These are phyloP conservation scores for Fragilaria crotonensis DNA, from an alignment of 108 stramenopile genomes.

Conservation along the genomic window DNA sequence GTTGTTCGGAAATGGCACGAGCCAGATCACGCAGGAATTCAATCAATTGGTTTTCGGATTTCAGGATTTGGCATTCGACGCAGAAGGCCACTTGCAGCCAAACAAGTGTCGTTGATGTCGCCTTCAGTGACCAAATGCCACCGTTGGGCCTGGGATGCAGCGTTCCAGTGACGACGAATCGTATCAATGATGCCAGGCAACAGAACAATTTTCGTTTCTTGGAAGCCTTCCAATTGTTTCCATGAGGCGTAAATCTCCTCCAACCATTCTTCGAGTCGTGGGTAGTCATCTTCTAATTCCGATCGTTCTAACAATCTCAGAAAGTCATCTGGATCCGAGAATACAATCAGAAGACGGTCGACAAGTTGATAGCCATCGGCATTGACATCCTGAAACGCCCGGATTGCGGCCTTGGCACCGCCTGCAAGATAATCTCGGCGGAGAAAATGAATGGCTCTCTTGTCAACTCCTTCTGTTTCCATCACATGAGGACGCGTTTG, in stretches of 20 bases:
- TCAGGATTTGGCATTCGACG: slow-evolving; percentile 42
- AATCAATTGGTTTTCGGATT: slow-evolving; percentile 18
- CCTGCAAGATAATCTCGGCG: slow-evolving; percentile 43
- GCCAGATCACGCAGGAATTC: slow-evolving; percentile 27
- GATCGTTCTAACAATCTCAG: slow-evolving; percentile 27
- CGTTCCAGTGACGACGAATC: not conserved
- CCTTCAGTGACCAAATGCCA: slow-evolving; percentile 10
- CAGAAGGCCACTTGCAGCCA: slow-evolving; percentile 47
- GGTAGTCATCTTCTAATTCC: slow-evolving; percentile 2
- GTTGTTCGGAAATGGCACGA: slow-evolving; percentile 23
- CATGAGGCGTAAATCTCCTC: slow-evolving; percentile 16
- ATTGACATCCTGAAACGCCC: slow-evolving; percentile 14
- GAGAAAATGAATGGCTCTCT: slow-evolving; percentile 33
- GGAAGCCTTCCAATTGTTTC: slow-evolving; percentile 16
- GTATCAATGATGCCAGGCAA: slow-evolving; percentile 18
- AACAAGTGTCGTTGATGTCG: slow-evolving; percentile 40
- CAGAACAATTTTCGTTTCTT: slow-evolving; percentile 17
- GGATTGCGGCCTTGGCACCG: slow-evolving; percentile 33
- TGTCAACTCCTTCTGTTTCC: not conserved
- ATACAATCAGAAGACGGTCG: slow-evolving; percentile 16
- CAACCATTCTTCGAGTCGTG: slow-evolving; percentile 17
- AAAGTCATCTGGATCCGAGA: slow-evolving; percentile 34
- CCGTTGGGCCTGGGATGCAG: not conserved
- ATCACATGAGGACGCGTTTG: slow-evolving; percentile 4
- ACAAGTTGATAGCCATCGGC: slow-evolving; percentile 22